Conservation (phyloP, 208 protist species). For the Wallacemonas sp. region DNA sequence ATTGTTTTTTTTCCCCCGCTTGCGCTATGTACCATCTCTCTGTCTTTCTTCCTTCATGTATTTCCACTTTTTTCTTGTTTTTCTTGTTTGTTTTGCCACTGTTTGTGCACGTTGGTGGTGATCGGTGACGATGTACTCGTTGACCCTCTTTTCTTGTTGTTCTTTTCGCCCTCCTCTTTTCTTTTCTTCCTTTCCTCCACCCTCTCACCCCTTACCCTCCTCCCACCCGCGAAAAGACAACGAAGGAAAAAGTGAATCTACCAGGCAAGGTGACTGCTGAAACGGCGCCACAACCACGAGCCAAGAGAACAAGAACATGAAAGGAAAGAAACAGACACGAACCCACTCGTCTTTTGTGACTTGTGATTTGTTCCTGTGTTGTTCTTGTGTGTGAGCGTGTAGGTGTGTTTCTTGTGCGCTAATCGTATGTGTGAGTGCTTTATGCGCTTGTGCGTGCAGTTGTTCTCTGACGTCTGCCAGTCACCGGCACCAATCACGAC, state of each 20-base stretch:
- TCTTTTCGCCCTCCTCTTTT: background rate
- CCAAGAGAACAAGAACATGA: background rate
- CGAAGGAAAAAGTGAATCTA: too few relatives aligned
- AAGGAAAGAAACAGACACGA: background rate
- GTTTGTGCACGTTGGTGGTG: background rate
- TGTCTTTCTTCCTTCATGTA: background rate
- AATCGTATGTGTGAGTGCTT: too few relatives aligned
- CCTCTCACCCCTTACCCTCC: background rate
- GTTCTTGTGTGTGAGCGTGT: too few relatives aligned
- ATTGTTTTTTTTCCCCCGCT: background rate
- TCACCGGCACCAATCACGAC: too few relatives aligned
- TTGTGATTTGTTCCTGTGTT: too few relatives aligned
- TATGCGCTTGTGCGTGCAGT: too few relatives aligned
- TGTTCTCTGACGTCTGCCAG: too few relatives aligned
- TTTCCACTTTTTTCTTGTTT: conserved; percentile 7
- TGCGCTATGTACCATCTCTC: background rate
- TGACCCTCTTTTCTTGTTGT: background rate
- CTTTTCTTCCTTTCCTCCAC: conserved; percentile 10
- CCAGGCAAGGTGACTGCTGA: too few relatives aligned
- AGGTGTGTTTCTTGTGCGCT: too few relatives aligned
- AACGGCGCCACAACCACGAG: too few relatives aligned
- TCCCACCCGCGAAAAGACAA: too few relatives aligned
- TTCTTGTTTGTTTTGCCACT: background rate
- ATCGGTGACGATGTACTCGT: conserved; percentile 10
- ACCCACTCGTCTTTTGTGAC: too few relatives aligned